Percentiles rank a stretch among this genome's conserved stretches.
Evolutionary conservation across 164 flowering plant genomes (phyloP).

Genomic region (Aristolochia californica): DNA sequence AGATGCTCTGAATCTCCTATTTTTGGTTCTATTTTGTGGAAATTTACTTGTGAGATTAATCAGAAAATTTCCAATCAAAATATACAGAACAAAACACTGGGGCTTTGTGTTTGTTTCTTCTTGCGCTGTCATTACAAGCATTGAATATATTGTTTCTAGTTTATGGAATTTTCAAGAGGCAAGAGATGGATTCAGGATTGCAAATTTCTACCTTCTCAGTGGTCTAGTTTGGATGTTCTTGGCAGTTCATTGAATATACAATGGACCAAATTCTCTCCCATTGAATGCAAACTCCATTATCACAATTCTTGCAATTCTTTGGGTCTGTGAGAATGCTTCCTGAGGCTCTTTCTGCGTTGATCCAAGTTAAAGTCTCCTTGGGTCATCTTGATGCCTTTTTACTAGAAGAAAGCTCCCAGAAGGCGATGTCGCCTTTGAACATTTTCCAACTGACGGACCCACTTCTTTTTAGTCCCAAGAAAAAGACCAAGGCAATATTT

Average conservation of each 20-base stretch:
- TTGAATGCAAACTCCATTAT: constrained; percentile 69
- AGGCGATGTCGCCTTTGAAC: constrained; percentile 6
- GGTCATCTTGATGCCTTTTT: constrained; percentile 50
- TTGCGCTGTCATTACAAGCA: constrained; percentile 32
- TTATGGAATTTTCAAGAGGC: constrained; percentile 17
- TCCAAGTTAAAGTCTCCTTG: constrained; percentile 69
- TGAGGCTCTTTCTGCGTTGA: constrained; percentile 46
- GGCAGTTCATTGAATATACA: constrained; percentile 29
- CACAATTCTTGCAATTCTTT: constrained; percentile 53
- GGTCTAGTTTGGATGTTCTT: constrained; percentile 51
- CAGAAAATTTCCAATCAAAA: constrained; percentile 8
- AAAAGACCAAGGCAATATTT: no score
- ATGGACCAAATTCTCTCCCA: constrained; percentile 37
- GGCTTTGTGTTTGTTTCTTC: constrained; percentile 23
- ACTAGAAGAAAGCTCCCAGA: constrained; percentile 46
- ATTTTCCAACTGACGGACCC: neutral
- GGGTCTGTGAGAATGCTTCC: constrained; percentile 62
- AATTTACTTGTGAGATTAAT: constrained; percentile 15
- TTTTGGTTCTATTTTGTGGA: constrained; percentile 30
- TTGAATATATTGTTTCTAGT: constrained; percentile 23
- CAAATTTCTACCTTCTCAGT: constrained; percentile 27
- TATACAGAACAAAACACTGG: constrained; percentile 21
- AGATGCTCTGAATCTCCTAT: constrained; percentile 37
- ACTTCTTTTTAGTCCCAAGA: no score
- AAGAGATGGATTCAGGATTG: constrained; percentile 5